Evolutionary conservation across 108 stramenopile species (phyloP).

Genomic region (Cyclotella baltica): DNA sequence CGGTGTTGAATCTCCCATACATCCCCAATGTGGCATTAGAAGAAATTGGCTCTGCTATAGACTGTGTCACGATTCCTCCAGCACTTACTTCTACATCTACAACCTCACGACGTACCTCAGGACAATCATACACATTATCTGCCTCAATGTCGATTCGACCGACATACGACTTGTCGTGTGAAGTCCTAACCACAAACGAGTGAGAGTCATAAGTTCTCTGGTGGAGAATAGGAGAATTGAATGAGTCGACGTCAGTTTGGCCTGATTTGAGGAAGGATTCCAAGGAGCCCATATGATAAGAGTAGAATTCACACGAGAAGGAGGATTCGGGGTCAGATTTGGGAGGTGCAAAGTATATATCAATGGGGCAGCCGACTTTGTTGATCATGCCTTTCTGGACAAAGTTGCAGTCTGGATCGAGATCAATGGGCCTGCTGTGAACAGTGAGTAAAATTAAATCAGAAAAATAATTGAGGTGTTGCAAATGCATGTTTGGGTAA

Average conservation of each 20-base stretch:
- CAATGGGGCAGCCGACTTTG: slow-evolving; percentile 44
- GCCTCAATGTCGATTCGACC: slow-evolving; percentile 28
- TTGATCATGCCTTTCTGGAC: slow-evolving; percentile 31
- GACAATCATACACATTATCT: slow-evolving; percentile 39
- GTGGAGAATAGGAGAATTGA: slow-evolving; percentile 5
- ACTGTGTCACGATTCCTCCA: neutral
- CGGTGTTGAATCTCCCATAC: no score
- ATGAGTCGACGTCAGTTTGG: slow-evolving; percentile 6
- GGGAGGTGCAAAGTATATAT: slow-evolving; percentile 34
- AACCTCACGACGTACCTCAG: slow-evolving; percentile 2
- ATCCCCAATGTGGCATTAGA: neutral
- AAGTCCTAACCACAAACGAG: slow-evolving; percentile 31
- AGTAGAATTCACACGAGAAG: slow-evolving; percentile 17
- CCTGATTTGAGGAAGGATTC: neutral
- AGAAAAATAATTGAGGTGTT: neutral
- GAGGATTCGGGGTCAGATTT: neutral
- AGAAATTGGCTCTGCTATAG: neutral
- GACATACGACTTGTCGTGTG: slow-evolving; percentile 36
- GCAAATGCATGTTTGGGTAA: neutral
- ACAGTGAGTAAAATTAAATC: neutral
- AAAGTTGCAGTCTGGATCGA: slow-evolving; percentile 29
- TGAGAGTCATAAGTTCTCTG: slow-evolving; percentile 31
- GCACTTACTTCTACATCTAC: neutral
- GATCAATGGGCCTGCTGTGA: slow-evolving; percentile 7
- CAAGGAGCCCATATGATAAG: slow-evolving; percentile 18